phyloP scores from a whole-genome alignment of 148 eudicot species.

The Heliamphora exappendiculata region DNA sequence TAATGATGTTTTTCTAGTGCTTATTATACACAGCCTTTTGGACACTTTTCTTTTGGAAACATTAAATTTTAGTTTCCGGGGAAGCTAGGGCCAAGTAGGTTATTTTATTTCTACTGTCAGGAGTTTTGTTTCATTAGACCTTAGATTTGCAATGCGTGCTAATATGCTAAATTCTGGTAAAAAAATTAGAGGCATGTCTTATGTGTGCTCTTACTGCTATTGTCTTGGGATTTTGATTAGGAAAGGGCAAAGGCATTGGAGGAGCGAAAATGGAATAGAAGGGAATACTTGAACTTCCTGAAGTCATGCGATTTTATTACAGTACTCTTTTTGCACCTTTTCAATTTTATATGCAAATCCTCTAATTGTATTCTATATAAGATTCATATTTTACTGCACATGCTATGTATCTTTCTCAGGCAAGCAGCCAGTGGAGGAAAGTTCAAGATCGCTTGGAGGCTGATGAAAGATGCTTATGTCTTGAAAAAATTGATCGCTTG shows the following conservation, averaged over 20 bases:
- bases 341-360: slow-evolving; percentile 3
- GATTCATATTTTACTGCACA: slow-evolving; percentile 2
- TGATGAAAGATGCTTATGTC: slow-evolving; percentile 86
- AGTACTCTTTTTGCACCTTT: slow-evolving; percentile 31
- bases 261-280: slow-evolving; percentile 54
- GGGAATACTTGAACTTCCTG: slow-evolving; percentile 68
- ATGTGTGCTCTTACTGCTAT: slow-evolving; percentile 4
- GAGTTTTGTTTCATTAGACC: neutral
- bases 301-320: slow-evolving; percentile 89
- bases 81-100: neutral
- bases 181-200: neutral
- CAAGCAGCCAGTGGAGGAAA: slow-evolving; percentile 96
- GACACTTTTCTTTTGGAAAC: neutral
- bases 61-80: neutral
- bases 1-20: neutral
- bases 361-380: neutral
- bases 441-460: slow-evolving; percentile 89
- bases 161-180: neutral
- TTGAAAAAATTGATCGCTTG: slow-evolving; percentile 83
- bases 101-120: neutral
- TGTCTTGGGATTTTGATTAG: slow-evolving; percentile 28
- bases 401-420: slow-evolving; percentile 33
- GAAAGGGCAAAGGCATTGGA: slow-evolving; percentile 77
- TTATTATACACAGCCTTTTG: neutral
- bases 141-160: neutral